phyloP scores from a whole-genome alignment of 2,329 filamentous ascomycete genomes.

The Penicillium rolfsii region DNA sequence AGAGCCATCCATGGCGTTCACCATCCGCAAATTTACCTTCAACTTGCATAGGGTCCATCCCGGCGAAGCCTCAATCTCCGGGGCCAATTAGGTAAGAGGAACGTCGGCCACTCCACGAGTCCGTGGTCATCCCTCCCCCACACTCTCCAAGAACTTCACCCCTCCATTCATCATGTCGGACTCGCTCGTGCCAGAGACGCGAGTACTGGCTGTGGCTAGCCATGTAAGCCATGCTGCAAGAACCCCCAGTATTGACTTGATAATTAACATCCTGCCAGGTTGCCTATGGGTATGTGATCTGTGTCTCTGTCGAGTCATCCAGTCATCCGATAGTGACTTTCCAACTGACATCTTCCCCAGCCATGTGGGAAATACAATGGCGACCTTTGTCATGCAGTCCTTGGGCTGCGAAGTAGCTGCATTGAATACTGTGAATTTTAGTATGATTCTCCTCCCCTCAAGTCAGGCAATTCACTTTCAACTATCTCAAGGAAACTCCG shows the following conservation, averaged over 20 bases:
- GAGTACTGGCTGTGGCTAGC: conserved; percentile 86
- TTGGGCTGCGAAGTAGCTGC: conserved; percentile 92
- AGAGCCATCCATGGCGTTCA: background rate
- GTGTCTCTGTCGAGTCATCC: conserved; percentile 17
- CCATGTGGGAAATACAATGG: conserved; percentile 98
- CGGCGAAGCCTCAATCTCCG: conserved; percentile 4
- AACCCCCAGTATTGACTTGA: background rate
- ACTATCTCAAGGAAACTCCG: background rate
- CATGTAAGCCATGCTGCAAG: conserved; percentile 66
- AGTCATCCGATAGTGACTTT: conserved; percentile 10
- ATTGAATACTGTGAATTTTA: conserved; percentile 96
- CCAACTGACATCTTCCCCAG: conserved; percentile 52
- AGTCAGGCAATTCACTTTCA: background rate
- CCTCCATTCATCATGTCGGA: conserved; percentile 38
- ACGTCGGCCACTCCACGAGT: conserved; percentile 15
- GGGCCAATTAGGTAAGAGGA: conserved; percentile 28
- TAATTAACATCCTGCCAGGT: conserved; percentile 25
- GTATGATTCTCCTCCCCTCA: conserved; percentile 56
- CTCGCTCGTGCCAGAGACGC: conserved; percentile 60
- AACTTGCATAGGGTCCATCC: background rate
- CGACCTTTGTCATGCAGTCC: conserved; percentile 89
- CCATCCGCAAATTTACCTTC: background rate
- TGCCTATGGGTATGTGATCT: conserved; percentile 38
- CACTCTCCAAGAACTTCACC: conserved; percentile 14
- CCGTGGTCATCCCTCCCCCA: conserved; percentile 16